A percentile compares a stretch with the other conserved stretches of the same genome.
These are phyloP conservation scores for Lagenidium sp. DNA, from an alignment of 352 stramenopile genomes.

Conservation along the genomic window DNA sequence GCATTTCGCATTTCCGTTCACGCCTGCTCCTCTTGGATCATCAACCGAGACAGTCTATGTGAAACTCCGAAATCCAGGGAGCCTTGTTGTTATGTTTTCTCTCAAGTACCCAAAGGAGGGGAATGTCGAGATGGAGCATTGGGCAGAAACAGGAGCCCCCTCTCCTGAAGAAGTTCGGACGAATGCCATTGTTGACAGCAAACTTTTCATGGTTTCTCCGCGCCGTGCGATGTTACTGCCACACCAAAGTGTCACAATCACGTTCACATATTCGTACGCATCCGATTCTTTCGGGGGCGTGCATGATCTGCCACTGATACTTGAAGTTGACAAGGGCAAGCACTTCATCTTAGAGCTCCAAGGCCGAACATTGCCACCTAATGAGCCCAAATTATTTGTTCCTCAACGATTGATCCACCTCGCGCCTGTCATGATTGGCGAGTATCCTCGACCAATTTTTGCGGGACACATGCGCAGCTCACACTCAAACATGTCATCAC, in stretches of 20 bases:
- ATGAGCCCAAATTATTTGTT: constrained; percentile 64
- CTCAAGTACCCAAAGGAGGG: constrained; percentile 88
- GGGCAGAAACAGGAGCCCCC: constrained; percentile 85
- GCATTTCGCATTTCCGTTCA: constrained; percentile 71
- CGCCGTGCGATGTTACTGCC: constrained; percentile 47
- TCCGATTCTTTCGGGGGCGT: constrained; percentile 69
- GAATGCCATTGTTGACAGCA: constrained; percentile 76
- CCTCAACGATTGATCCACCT: constrained; percentile 44
- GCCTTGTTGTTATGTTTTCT: constrained; percentile 72
- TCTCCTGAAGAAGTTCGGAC: constrained; percentile 65
- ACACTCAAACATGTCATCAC: no score
- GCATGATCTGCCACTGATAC: constrained; percentile 80
- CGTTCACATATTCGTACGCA: constrained; percentile 56
- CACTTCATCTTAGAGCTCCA: constrained; percentile 79
- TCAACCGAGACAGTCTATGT: constrained; percentile 53
- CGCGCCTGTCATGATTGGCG: constrained; percentile 64
- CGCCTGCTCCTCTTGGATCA: constrained; percentile 48
- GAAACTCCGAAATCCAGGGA: constrained; percentile 82
- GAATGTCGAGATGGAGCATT: constrained; percentile 90
- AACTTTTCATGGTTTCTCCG: constrained; percentile 54
- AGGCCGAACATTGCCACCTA: constrained; percentile 60
- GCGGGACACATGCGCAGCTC: no score
- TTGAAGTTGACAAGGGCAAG: constrained; percentile 88
- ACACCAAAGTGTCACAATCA: constrained; percentile 47
- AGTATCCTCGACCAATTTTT: constrained; percentile 25